phyloP scores from a whole-genome alignment of 495 filamentous ascomycete species.

The Hyaloscypha finlandica region DNA sequence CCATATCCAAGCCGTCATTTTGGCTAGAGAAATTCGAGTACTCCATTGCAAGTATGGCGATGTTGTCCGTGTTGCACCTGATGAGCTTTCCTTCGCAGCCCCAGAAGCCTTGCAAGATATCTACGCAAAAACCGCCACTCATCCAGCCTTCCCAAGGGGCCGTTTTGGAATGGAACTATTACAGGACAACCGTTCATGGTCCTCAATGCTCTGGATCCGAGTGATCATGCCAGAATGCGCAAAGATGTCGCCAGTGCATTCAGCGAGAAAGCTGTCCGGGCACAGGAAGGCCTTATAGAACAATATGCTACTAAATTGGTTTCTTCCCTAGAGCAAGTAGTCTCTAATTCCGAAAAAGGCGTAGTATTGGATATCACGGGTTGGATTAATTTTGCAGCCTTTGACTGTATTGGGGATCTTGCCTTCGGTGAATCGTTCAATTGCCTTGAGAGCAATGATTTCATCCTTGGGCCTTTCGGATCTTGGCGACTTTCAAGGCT shows the following conservation, averaged over 20 bases:
- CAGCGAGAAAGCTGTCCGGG: constrained; percentile 47
- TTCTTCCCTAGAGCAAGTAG: constrained; percentile 22
- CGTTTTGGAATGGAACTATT: not conserved
- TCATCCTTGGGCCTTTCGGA: constrained; percentile 45
- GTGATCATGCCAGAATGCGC: constrained; percentile 42
- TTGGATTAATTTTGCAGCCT: constrained; percentile 27
- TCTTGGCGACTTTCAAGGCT: constrained; percentile 24
- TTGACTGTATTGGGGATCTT: constrained; percentile 45
- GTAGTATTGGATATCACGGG: constrained; percentile 43
- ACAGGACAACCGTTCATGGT: not conserved
- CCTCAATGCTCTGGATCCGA: not conserved
- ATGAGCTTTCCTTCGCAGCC: constrained; percentile 15
- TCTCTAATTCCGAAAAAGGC: constrained; percentile 2
- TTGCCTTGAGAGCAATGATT: constrained; percentile 45
- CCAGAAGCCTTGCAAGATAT: constrained; percentile 12
- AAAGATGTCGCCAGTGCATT: constrained; percentile 51
- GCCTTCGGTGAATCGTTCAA: constrained; percentile 54
- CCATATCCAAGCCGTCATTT: not conserved
- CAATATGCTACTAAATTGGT: constrained; percentile 52
- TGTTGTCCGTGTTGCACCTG: constrained; percentile 10
- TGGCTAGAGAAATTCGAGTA: constrained; percentile 6
- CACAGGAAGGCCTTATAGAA: constrained; percentile 48
- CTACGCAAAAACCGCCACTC: not conserved
- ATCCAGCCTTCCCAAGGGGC: too few species aligned
- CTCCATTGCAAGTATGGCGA: constrained; percentile 53